phyloP scores from a whole-genome alignment of 2,329 filamentous ascomycete species.

The Bipolaris gigantea region DNA sequence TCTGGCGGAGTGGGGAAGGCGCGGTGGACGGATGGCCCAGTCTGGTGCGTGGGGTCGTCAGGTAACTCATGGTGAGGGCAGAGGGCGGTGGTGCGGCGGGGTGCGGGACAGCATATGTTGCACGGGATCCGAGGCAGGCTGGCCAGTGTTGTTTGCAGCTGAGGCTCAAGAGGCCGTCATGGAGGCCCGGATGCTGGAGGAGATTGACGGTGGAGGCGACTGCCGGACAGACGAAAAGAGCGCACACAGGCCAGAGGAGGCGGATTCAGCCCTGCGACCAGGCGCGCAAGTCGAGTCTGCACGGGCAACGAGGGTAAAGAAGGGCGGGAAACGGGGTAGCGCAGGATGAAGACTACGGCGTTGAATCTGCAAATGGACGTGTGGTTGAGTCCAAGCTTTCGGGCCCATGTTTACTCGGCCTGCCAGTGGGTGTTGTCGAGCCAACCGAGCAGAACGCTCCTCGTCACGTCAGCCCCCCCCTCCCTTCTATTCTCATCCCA shows the following conservation, averaged over 20 bases:
- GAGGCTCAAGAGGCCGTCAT: slow-evolving; percentile 32
- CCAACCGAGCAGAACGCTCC: slow-evolving; percentile 14
- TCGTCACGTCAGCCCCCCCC: neutral
- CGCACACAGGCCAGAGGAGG: slow-evolving; percentile 13
- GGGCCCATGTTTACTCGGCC: slow-evolving; percentile 13
- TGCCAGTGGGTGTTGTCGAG: slow-evolving; percentile 13
- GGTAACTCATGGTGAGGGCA: slow-evolving; percentile 43
- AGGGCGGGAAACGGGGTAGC: slow-evolving; percentile 29
- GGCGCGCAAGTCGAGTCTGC: slow-evolving; percentile 25
- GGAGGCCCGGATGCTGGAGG: slow-evolving; percentile 29
- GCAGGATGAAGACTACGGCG: slow-evolving; percentile 28
- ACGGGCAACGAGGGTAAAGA: slow-evolving; percentile 26
- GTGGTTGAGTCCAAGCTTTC: slow-evolving; percentile 16
- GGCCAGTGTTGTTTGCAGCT: slow-evolving; percentile 10
- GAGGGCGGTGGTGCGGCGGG: slow-evolving; percentile 13
- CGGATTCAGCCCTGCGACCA: slow-evolving; percentile 26
- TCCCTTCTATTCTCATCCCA: neutral
- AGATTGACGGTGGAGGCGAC: slow-evolving; percentile 25
- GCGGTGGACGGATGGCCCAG: slow-evolving; percentile 45
- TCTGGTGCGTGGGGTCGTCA: slow-evolving; percentile 44
- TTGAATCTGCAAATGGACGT: slow-evolving; percentile 30
- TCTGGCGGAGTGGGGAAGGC: slow-evolving; percentile 59
- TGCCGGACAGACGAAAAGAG: slow-evolving; percentile 24
- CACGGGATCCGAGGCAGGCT: slow-evolving; percentile 14
- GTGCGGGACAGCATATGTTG: slow-evolving; percentile 35